Evolutionary conservation across 192 early-diverging fungal species (phyloP), one percentile per base, ranked within the genome.

Genomic region (Linnemannia hyalina): DNA sequence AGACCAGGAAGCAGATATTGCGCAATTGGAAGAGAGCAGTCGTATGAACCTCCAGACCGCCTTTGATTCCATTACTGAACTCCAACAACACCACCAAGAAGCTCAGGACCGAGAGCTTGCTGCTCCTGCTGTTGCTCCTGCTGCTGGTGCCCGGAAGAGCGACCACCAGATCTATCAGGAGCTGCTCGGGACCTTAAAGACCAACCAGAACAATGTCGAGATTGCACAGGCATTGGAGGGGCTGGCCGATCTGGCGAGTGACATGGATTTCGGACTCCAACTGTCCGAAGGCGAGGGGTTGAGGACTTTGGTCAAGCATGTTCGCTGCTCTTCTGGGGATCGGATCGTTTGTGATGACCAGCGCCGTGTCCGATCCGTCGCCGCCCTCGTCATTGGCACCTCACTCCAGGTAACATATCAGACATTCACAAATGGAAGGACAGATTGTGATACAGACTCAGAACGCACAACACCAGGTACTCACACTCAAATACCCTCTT

Each of bases 261-360:
- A 93, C 73, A 86, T 91, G 70, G 88, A 92, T n/a, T 89, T 92
- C 74, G 93, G 93, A 11, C 80, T 91, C 10, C 84, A 81, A 70
- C 88, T 95, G 7, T 70, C 90, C 35, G 78, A 80, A 22, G 77
- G 88, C 0, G 72, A 83, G 3, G 87, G 85, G 1, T 46, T 93
- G 40, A 55, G 76, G 13, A 68, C 83, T 3, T 23, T 93, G 38
- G 46, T 91, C 40, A 68, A 65, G 32, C 83, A 91, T 20, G 81
- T 92, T 52, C 68, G 88, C 26, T 88, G 89, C n/a, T 18, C 41
- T 23, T 72, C 47, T 3, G 70, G 42, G 49, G 74, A 35, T 15
- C 49, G 65, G 15, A 49, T 40, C 38, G 77, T 68, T 36, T 79
- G 77, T 63, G 46, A 80, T 10, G 78, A 77, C 41, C 42, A 60